phyloP scores from a whole-genome alignment of 305 asterid genomes.

The Plantago coronopus region DNA sequence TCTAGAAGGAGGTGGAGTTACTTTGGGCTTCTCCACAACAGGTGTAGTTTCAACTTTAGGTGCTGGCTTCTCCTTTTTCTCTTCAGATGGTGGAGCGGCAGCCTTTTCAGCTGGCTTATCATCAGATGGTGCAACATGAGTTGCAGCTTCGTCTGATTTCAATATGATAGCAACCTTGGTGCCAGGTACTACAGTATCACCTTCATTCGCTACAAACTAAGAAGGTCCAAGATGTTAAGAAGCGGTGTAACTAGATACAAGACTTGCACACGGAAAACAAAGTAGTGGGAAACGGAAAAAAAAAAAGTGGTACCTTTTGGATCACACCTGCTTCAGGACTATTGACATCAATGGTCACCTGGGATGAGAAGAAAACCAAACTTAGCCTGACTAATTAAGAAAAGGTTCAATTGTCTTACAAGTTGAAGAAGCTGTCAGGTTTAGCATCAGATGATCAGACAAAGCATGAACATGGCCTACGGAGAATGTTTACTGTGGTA shows the following conservation, averaged over 20 bases:
- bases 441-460: neutral
- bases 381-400: conserved; percentile 20
- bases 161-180: conserved; percentile 84
- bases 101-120: conserved; percentile 65
- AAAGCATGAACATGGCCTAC: neutral
- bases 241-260: conserved; percentile 14
- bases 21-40: conserved; percentile 51
- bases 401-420: conserved; percentile 12
- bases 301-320: conserved; percentile 57
- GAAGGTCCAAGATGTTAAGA: neutral
- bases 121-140: conserved; percentile 82
- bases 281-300: conserved; percentile 4
- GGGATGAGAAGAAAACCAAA: conserved; percentile 24
- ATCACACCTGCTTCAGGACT: conserved; percentile 99
- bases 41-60: conserved; percentile 54
- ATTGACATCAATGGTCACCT: conserved; percentile 96
- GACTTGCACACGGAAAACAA: neutral
- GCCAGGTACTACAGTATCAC: conserved; percentile 98
- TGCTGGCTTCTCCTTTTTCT: conserved; percentile 52
- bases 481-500: too few relatives aligned
- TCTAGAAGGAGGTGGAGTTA: conserved; percentile 48
- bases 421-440: too few relatives aligned
- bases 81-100: conserved; percentile 53
- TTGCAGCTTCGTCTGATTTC: conserved; percentile 78
- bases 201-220: conserved; percentile 88